Evolutionary conservation across 176 grass and related monocot genomes (phyloP).

Genomic region (Typha latifolia): DNA sequence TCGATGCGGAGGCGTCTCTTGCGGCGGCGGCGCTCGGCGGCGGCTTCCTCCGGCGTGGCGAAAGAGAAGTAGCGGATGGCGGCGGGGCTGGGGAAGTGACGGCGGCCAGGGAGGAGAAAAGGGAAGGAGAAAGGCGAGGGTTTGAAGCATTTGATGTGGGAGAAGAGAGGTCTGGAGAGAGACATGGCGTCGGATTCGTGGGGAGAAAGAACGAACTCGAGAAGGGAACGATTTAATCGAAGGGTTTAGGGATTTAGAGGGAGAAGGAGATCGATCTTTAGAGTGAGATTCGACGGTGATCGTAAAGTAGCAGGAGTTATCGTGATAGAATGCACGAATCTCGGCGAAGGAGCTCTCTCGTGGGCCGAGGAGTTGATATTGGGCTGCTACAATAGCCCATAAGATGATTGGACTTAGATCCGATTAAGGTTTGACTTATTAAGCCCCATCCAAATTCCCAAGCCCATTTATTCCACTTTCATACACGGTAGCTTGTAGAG

Average conservation of each 20-base stretch:
- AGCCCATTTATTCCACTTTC: too few relatives aligned
- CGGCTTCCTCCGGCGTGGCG: constrained; percentile 28
- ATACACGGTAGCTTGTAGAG: too few relatives aligned
- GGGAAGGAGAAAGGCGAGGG: constrained; percentile 36
- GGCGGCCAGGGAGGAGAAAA: constrained; percentile 31
- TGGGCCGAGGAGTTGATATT: too few relatives aligned
- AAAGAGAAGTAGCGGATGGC: constrained; percentile 19
- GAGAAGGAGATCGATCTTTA: neutral
- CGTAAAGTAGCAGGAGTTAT: neutral
- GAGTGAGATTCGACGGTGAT: neutral
- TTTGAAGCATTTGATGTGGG: constrained; percentile 49
- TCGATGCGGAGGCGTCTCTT: constrained; percentile 46
- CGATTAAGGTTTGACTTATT: too few relatives aligned
- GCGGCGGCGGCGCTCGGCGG: constrained; percentile 42
- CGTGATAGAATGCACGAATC: too few relatives aligned
- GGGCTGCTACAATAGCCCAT: too few relatives aligned
- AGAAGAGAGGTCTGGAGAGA: constrained; percentile 54
- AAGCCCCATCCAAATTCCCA: too few relatives aligned
- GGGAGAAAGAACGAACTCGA: neutral
- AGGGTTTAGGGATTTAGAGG: constrained; percentile 10
- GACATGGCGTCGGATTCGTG: constrained; percentile 26
- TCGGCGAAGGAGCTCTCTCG: too few relatives aligned
- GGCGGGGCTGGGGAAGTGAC: constrained; percentile 24
- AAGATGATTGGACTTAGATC: too few relatives aligned
- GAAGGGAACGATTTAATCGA: neutral